Evolutionary conservation across 495 filamentous ascomycete genomes (phyloP), one percentile per base, ranked within the genome.

Genomic region (Tuber magnatum): DNA sequence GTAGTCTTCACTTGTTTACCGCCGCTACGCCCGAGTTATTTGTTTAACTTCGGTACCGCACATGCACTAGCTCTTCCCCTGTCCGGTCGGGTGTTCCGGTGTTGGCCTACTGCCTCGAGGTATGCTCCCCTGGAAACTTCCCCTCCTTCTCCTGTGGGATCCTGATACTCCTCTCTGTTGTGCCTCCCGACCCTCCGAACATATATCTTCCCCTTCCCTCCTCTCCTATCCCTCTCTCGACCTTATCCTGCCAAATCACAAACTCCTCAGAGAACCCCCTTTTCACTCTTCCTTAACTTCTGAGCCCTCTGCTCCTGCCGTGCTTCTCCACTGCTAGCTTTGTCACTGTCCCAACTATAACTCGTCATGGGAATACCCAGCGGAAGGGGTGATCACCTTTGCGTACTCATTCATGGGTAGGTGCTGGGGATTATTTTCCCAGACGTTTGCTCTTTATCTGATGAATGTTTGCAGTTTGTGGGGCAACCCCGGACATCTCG

Each of bases 361-460:
- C 28, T 35, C 56, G 56, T 65, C 74, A 79, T 79, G 77, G 77
- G 75, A 40, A 24, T 72, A 48, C 73, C 72, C 41, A 72, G 68
- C 7, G 75, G 75, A 6, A 77, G 70, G 71, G 79, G 80, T 68
- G 86, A 92, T 73, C 94, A 97, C 84, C 89, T 98, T 65, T 93
- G 91, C 83, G 93, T 98, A n/a, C 86, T 98, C n/a, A 90, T 97
- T 46, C 94, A 97, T 84, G 94, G 94, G 94, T 95, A 88, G 81
- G 88, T 80, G 61, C 56, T 51, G n/a, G 32, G 32, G 12, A 38
- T 56, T 43, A 35, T 46, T n/a, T 51, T 24, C 39, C 65, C 28
- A 41, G n/a, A 28, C 51, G 38, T 72, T 20, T 22, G 22, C 32
- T 46, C 65, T 43, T 40, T n/a, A 73, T 9, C 48, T 74, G 69